phyloP scores from a whole-genome alignment of 2,329 filamentous ascomycete species.

The Lojkania enalia region DNA sequence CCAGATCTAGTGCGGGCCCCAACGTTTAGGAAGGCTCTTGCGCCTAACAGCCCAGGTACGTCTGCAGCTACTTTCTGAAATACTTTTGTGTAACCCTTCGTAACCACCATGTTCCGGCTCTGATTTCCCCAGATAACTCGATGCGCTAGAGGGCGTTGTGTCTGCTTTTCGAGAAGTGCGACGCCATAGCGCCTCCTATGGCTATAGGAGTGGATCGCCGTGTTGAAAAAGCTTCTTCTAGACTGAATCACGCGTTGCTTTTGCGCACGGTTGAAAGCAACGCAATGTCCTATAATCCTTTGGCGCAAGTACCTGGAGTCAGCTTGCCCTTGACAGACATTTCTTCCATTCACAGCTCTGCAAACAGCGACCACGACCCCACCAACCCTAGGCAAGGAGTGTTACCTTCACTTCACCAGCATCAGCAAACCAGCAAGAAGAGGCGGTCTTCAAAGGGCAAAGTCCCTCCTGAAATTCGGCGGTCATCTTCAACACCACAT shows the following conservation, averaged over 20 bases:
- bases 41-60: constrained; percentile 35
- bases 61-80: constrained; percentile 22
- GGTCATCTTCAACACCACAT: constrained; percentile 53
- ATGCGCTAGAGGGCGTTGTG: constrained; percentile 32
- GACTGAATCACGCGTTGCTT: constrained; percentile 38
- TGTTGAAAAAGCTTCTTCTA: constrained; percentile 39
- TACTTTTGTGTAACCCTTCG: constrained; percentile 21
- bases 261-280: constrained; percentile 31
- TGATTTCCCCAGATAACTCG: constrained; percentile 23
- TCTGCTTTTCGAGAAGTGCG: constrained; percentile 29
- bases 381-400: constrained; percentile 24
- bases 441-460: constrained; percentile 46
- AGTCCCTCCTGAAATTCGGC: constrained; percentile 44
- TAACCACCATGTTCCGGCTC: constrained; percentile 32
- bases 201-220: constrained; percentile 43
- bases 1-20: constrained; percentile 41
- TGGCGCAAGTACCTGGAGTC: constrained; percentile 32
- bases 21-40: constrained; percentile 41
- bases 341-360: constrained; percentile 26
- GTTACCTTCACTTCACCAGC: constrained; percentile 20
- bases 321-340: constrained; percentile 28
- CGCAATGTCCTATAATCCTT: constrained; percentile 43
- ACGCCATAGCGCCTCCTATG: constrained; percentile 40
- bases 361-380: constrained; percentile 25
- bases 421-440: constrained; percentile 38